phyloP scores from a whole-genome alignment of 225 moss, liverwort and hornwort species.

The Physcomitrium patens region DNA sequence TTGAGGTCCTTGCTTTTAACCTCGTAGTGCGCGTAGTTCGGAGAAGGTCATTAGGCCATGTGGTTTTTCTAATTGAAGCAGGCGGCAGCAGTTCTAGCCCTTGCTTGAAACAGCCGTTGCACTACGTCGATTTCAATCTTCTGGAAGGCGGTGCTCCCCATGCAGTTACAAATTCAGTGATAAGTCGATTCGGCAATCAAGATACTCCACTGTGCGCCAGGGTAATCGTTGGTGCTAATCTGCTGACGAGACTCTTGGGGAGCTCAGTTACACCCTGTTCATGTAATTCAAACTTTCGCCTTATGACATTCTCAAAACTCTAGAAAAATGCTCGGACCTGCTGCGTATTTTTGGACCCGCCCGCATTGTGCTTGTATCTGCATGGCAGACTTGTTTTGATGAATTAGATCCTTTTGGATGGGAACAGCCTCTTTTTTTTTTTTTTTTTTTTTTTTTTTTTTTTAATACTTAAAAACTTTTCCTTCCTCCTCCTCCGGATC shows the following conservation, averaged over 20 bases:
- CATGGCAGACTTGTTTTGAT: neutral
- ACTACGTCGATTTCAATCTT: no score
- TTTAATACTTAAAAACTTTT: no score
- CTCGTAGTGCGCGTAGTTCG: slow-evolving; percentile 35
- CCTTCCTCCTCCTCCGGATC: no score
- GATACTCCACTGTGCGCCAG: slow-evolving; percentile 27
- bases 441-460: no score
- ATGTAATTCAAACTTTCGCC: slow-evolving; percentile 48
- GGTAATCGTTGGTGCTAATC: slow-evolving; percentile 22
- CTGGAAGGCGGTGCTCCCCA: slow-evolving; percentile 20
- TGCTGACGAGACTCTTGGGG: slow-evolving; percentile 39
- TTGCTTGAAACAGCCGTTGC: neutral
- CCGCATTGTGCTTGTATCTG: slow-evolving; percentile 10
- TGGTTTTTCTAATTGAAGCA: neutral
- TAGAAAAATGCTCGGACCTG: slow-evolving; percentile 8
- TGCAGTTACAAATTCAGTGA: slow-evolving; percentile 54
- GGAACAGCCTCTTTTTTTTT: neutral
- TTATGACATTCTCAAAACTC: slow-evolving; percentile 31
- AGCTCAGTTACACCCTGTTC: slow-evolving; percentile 46
- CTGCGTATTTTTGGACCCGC: neutral
- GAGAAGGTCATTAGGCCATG: slow-evolving; percentile 5
- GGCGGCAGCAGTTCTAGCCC: neutral
- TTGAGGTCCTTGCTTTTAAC: slow-evolving; percentile 38
- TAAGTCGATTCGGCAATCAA: slow-evolving; percentile 35
- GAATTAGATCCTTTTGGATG: neutral